These are phyloP conservation scores for Ustilago hordei DNA, from an alignment of 1,284 basidiomycete species.

Conservation along the genomic window DNA sequence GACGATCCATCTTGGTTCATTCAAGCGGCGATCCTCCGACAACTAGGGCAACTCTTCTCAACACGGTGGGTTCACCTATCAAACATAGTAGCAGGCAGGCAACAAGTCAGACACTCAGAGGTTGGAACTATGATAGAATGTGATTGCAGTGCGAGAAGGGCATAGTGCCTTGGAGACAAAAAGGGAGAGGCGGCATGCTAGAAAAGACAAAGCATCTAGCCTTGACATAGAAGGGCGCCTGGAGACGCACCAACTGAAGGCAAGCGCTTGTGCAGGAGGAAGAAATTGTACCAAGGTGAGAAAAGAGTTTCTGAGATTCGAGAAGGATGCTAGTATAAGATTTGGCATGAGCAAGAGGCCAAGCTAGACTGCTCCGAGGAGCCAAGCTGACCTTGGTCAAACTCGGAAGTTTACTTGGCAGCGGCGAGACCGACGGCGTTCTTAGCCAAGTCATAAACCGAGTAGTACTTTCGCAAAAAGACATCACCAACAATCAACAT, in stretches of 20 bases:
- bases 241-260: background rate
- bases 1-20: background rate
- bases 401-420: constrained; percentile 65
- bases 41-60: background rate
- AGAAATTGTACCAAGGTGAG: constrained; percentile 4
- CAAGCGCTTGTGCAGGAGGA: background rate
- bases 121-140: constrained; percentile 6
- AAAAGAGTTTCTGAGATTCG: background rate
- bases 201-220: background rate
- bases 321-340: background rate
- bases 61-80: background rate
- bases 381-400: background rate
- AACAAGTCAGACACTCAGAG: background rate
- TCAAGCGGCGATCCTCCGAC: background rate
- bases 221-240: background rate
- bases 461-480: constrained; percentile 81
- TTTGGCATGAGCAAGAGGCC: constrained; percentile 3
- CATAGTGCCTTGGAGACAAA: constrained; percentile 8
- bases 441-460: constrained; percentile 88
- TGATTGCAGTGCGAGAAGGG: constrained; percentile 21
- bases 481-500: constrained; percentile 90
- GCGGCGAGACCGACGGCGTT: constrained; percentile 88
- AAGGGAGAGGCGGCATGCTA: background rate
- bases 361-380: background rate
- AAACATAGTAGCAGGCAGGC: background rate